Evolutionary conservation across 768 basidiomycete genomes (phyloP).

Genomic region (Boletus rufocinnamomeus): DNA sequence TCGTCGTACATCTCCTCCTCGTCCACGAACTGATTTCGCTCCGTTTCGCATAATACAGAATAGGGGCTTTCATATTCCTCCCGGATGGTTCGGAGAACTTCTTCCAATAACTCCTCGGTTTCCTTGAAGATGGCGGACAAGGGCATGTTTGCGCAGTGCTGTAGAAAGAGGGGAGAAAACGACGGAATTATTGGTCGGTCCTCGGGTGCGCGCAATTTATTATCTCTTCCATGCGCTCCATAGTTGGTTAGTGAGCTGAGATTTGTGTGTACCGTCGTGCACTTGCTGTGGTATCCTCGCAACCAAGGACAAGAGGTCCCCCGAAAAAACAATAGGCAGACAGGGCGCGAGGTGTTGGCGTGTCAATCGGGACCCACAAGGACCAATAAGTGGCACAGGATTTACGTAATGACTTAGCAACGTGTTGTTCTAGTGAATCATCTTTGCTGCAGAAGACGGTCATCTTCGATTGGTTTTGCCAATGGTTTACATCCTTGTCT

Average conservation of each 20-base stretch:
- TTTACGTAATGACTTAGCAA: neutral
- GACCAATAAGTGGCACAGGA: conserved; percentile 6
- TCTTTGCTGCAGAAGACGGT: no score
- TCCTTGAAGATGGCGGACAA: conserved; percentile 1
- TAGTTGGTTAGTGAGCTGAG: neutral
- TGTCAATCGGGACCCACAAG: conserved; percentile 17
- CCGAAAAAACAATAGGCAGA: conserved; percentile 16
- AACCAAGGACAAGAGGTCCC: conserved; percentile 16
- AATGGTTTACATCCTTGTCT: neutral
- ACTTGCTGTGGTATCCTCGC: conserved; percentile 14
- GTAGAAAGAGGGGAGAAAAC: neutral
- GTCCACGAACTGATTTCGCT: neutral
- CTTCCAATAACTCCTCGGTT: neutral
- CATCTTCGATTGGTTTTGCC: no score
- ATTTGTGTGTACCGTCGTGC: neutral
- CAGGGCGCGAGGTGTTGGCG: neutral
- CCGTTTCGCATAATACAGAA: conserved; percentile 4
- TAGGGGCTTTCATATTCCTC: neutral
- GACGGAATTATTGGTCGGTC: no score
- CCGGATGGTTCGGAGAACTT: neutral
- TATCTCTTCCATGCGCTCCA: neutral
- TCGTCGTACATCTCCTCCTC: conserved; percentile 10
- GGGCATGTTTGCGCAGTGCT: conserved; percentile 2
- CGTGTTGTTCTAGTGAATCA: no score
- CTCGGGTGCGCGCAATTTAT: conserved; percentile 14